phyloP scores from a whole-genome alignment of 106 monocot genomes.

The Dioscorea dumetorum region DNA sequence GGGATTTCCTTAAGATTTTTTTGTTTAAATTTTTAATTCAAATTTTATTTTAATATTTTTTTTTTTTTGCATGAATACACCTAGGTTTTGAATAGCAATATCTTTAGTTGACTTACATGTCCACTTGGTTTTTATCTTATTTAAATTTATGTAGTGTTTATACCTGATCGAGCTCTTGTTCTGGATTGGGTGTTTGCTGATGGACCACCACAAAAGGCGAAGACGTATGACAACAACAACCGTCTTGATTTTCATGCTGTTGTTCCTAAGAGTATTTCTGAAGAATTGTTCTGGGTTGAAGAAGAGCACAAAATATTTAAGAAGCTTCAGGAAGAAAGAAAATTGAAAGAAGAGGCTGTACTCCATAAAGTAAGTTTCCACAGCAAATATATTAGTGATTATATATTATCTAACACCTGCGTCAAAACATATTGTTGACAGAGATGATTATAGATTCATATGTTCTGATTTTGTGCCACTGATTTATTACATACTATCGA shows the following conservation, averaged over 20 bases:
- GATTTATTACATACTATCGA: not conserved
- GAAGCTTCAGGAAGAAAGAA: slow-evolving; percentile 75
- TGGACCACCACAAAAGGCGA: slow-evolving; percentile 75
- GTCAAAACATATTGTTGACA: not conserved
- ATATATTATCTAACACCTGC: too few relatives aligned
- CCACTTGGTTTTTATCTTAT: too few relatives aligned
- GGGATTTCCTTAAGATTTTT: too few relatives aligned
- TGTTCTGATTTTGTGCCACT: not conserved
- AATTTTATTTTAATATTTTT: too few relatives aligned
- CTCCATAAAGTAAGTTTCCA: slow-evolving; percentile 45
- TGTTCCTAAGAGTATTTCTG: slow-evolving; percentile 35
- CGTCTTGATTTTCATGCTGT: slow-evolving; percentile 74
- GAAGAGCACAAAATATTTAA: slow-evolving; percentile 63
- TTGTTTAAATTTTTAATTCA: too few relatives aligned
- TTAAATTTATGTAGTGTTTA: slow-evolving; percentile 36
- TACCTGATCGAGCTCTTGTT: slow-evolving; percentile 68
- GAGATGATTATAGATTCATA: not conserved
- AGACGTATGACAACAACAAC: slow-evolving; percentile 83
- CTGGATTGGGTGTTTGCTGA: slow-evolving; percentile 97
- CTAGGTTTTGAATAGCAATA: too few relatives aligned
- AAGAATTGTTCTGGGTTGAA: slow-evolving; percentile 72
- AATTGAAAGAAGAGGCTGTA: slow-evolving; percentile 37
- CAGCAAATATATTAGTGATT: too few relatives aligned
- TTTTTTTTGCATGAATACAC: too few relatives aligned
- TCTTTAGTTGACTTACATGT: too few relatives aligned